Evolutionary conservation across 1,284 basidiomycete species (phyloP).

Genomic region (Boletellus dicymbophilus): DNA sequence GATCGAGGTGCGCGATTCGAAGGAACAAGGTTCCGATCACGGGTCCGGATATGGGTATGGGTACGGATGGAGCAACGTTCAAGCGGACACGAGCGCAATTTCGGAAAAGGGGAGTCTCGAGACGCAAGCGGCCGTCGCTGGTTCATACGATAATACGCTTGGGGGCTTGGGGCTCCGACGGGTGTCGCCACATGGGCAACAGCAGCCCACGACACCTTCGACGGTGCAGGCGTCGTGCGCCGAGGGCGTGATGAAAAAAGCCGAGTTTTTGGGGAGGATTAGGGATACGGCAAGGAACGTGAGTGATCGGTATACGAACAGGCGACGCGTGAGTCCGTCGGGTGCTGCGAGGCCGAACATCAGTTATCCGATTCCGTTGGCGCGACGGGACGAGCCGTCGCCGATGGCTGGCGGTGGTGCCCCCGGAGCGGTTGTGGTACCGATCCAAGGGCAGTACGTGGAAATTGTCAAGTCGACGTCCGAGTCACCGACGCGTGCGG

Average conservation of each 20-base stretch:
- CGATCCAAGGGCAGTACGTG: conserved; percentile 32
- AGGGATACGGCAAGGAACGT: conserved; percentile 64
- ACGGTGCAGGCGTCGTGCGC: conserved; percentile 26
- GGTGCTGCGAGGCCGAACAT: conserved; percentile 48
- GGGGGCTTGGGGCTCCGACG: conserved; percentile 54
- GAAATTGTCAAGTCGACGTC: conserved; percentile 25
- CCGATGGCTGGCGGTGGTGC: too few species aligned
- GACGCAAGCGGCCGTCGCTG: too few species aligned
- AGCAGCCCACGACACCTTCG: conserved; percentile 30
- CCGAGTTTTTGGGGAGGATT: conserved; percentile 62
- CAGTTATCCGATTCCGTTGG: conserved; percentile 49
- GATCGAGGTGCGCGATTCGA: conserved; percentile 32
- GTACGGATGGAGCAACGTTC: conserved; percentile 34
- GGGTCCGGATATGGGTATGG: conserved; percentile 23
- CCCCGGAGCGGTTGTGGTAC: too few species aligned
- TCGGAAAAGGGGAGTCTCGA: conserved; percentile 32
- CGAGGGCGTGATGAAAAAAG: conserved; percentile 64
- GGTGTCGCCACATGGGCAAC: conserved; percentile 31
- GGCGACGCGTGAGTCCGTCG: conserved; percentile 37
- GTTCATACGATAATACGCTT: conserved; percentile 42
- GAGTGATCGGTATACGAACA: conserved; percentile 60
- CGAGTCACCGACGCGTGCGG: conserved; percentile 23
- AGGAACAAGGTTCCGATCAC: too few species aligned
- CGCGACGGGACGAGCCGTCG: conserved; percentile 14
- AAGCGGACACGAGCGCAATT: conserved; percentile 29